Evolutionary conservation across 768 basidiomycete species (phyloP).

Genomic region (Mycena polygramma): DNA sequence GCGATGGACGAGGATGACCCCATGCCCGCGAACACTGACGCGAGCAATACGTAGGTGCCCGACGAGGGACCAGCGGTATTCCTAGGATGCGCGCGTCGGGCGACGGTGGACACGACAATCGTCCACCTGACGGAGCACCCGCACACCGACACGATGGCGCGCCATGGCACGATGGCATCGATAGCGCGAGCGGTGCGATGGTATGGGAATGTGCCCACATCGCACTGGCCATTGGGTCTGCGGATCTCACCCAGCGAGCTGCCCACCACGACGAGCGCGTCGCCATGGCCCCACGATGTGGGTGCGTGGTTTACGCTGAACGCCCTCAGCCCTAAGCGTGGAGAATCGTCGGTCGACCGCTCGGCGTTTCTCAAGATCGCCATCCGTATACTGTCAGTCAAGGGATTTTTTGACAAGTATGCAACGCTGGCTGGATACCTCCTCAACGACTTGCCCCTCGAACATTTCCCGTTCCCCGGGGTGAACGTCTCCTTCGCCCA

Average conservation of each 20-base stretch:
- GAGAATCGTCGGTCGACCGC: background rate
- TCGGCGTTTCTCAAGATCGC: background rate
- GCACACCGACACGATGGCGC: background rate
- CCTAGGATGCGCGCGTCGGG: background rate
- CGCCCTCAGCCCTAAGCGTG: background rate
- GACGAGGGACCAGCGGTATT: no score
- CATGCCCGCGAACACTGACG: background rate
- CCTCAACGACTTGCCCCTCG: background rate
- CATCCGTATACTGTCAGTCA: background rate
- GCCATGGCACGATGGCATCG: background rate
- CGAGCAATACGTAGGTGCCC: no score
- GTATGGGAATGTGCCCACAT: background rate
- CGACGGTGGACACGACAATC: background rate
- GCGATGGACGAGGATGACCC: background rate
- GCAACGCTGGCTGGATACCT: background rate
- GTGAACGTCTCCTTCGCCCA: background rate
- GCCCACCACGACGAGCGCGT: background rate
- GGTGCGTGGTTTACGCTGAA: slow-evolving; percentile 6
- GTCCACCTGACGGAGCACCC: background rate
- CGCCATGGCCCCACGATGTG: background rate
- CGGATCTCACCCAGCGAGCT: background rate
- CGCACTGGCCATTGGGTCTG: background rate
- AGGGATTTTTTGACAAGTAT: background rate
- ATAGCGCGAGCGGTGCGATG: background rate
- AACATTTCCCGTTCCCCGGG: slow-evolving; percentile 5